phyloP scores from a whole-genome alignment of 352 stramenopile genomes.

The Plasmopara viticola region DNA sequence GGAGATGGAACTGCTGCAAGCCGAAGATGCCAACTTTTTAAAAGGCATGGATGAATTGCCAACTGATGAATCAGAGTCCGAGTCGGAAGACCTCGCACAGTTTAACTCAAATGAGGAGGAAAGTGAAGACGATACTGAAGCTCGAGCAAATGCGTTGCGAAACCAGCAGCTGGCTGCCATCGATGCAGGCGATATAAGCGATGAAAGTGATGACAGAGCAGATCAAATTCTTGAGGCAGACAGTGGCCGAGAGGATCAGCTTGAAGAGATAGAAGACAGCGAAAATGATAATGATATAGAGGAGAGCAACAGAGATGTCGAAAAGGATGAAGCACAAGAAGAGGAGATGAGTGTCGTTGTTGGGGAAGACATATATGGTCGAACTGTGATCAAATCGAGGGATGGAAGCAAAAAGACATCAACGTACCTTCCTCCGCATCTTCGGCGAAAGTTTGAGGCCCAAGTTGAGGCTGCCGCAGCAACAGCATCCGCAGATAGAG shows the following conservation, averaged over 20 bases:
- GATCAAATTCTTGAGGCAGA: slow-evolving; percentile 13
- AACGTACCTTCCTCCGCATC: slow-evolving; percentile 82
- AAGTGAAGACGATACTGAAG: slow-evolving; percentile 33
- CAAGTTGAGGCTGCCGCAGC: slow-evolving; percentile 30
- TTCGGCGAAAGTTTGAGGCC: slow-evolving; percentile 64
- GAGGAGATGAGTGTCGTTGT: slow-evolving; percentile 39
- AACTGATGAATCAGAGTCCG: slow-evolving; percentile 73
- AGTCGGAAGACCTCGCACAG: slow-evolving; percentile 58
- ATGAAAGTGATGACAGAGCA: slow-evolving; percentile 16
- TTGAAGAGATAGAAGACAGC: slow-evolving; percentile 20
- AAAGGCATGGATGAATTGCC: slow-evolving; percentile 79
- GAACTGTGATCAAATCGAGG: slow-evolving; percentile 48
- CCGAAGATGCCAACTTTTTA: slow-evolving; percentile 79
- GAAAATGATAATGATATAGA: slow-evolving; percentile 16
- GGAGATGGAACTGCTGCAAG: slow-evolving; percentile 69
- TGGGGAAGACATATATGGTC: slow-evolving; percentile 81
- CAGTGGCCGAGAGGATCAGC: slow-evolving; percentile 18
- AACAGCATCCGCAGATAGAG: slow-evolving; percentile 21
- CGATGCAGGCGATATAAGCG: slow-evolving; percentile 7
- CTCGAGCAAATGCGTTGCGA: slow-evolving; percentile 41
- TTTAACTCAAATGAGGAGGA: slow-evolving; percentile 69
- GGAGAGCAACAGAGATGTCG: slow-evolving; percentile 17
- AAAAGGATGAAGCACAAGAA: slow-evolving; percentile 12
- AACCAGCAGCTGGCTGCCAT: slow-evolving; percentile 36
- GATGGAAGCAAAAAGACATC: slow-evolving; percentile 39